A percentile compares a stretch with the other conserved stretches of the same genome.
Conservation (phyloP, 2,329 filamentous ascomycete species). For the Aspergillus phoenicis region DNA sequence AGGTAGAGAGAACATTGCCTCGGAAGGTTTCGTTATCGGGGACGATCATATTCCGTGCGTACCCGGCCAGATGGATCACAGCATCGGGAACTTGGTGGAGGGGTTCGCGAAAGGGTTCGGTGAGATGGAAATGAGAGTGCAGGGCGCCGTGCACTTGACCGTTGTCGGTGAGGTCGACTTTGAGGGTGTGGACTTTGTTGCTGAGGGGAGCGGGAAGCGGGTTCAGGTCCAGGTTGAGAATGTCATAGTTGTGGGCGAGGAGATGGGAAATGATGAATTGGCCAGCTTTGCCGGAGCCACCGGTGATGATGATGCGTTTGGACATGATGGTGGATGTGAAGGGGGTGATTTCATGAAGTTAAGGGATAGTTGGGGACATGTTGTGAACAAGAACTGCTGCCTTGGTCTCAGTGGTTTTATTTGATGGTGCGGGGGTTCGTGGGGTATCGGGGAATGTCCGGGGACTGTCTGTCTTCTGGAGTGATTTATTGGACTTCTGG, state of each 20-base stretch:
- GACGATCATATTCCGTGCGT: slow-evolving; percentile 62
- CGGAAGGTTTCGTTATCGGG: slow-evolving; percentile 63
- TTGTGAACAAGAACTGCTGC: too few relatives aligned
- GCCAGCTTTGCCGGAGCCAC: slow-evolving; percentile 59
- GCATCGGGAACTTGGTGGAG: slow-evolving; percentile 55
- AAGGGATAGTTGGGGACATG: too few relatives aligned
- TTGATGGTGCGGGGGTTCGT: too few relatives aligned
- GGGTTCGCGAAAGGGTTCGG: slow-evolving; percentile 38
- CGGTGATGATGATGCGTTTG: slow-evolving; percentile 56
- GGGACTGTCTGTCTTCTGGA: too few relatives aligned
- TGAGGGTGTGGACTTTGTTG: slow-evolving; percentile 56
- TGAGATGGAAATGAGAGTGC: slow-evolving; percentile 59
- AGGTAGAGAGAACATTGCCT: slow-evolving; percentile 58
- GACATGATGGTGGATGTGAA: slow-evolving; percentile 20
- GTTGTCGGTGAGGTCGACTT: slow-evolving; percentile 57
- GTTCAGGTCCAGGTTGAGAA: slow-evolving; percentile 60
- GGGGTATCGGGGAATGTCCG: too few relatives aligned
- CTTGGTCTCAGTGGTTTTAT: too few relatives aligned
- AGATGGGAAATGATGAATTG: slow-evolving; percentile 58
- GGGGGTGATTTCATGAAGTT: neutral
- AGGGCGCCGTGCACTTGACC: slow-evolving; percentile 61
- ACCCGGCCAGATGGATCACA: slow-evolving; percentile 64
- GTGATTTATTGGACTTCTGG: too few relatives aligned
- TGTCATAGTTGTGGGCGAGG: slow-evolving; percentile 52
- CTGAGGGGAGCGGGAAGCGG: slow-evolving; percentile 41